Base-by-base conservation (phyloP, 352 stramenopile genomes). In the Globisporangium uncinulatum region DNA sequence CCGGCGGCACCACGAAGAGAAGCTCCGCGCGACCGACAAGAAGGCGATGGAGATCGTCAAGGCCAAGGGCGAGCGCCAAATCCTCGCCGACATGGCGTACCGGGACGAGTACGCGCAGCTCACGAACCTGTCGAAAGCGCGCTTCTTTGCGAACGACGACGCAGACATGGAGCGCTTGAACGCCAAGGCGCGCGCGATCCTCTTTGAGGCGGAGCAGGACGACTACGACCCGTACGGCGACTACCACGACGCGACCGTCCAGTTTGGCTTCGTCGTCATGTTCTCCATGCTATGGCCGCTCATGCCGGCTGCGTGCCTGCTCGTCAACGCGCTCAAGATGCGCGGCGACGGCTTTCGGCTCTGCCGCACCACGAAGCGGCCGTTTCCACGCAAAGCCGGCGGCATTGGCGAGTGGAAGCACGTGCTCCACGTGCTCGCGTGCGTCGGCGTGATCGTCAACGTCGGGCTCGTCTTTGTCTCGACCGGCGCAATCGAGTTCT, bases 21-120 rank as follows among this genome's bases (percentile, higher is more conserved):
- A 76, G 7, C 76, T 83, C 31, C 75, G 67, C 4, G 59, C 63
- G 13, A 80, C 85, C 1, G 85, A 94, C 50, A 64, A 71, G 4
- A 62, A 65, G 15, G 79, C 79, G 2, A 87, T 92, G 75, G 89
- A 91, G 51, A 92, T 94, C 51, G 55, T 94, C 13, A 83, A 81
- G 44, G 72, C 75, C 24, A 76, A 83, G 67, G 78, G 80, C 7
- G 67, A 84, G 24, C 75, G 77, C 13, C 74, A 68, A 46, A 65
- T 89, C 57, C 4, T 82, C 82, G 15, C 47, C 32, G 78, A 92
- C 52, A 93, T 93, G 41, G 75, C 84, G 58, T 70, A 89, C 51
- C 68, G 86, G 37, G 83, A 84, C 39, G 62, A 61, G 11, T 84
- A 69, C 88, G 15, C 79, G 1, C 83, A 92, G 55, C 88, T 92